Base-by-base conservation (phyloP, 2,329 filamentous ascomycete genomes). In the Ophiocordyceps camponoti-floridani region DNA sequence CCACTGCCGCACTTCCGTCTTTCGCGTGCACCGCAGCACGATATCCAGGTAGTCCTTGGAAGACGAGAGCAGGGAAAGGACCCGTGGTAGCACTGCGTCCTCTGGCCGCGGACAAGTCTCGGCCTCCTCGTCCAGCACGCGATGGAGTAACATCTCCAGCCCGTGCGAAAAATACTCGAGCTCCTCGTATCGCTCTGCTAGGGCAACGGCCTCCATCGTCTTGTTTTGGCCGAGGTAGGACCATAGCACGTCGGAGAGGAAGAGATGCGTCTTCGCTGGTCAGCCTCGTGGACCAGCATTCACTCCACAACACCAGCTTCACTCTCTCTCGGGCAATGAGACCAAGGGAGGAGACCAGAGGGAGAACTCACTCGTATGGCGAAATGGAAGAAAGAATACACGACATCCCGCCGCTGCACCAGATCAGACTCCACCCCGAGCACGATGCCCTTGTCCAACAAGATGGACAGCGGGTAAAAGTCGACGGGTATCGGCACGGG, bases 1-100 rank as follows among this genome's bases (percentile, higher is more conserved):
- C 91, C 91, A 98, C 46, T 86, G 94, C 37, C 89, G 79, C 8
- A 94, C 79, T 58, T 98, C 91, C 0, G 91, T 98, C 63, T 98
- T 98, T 45, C 91, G 82, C 1, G 91, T 95, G 63, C 91, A 98
- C 62, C 94, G 91, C 18, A 98, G 82, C 23, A 98, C 81, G 47
- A 96, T 91, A 54, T 96, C 89, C 14, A 96, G 77, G 56, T 95
- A 98, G 47, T 86, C 77, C 46, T 79, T 81, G 60, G 86, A 83
- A 1, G 80, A 84, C 0, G 82, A 83, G 46, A 79, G 58, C 9
- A 80, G 67, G 0, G 75, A 79, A 19, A 79, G 58, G 2, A 80
- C 76, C 4, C 79, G 62, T 54, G 77, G 72, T 54, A 88, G 56
- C 51, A 83, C 63, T 53, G 81, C 68, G 58, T 77, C 69, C 50